Evolutionary conservation across 768 basidiomycete species (phyloP), one percentile per base, ranked within the genome.

Genomic region (Collybiopsis luxurians): DNA sequence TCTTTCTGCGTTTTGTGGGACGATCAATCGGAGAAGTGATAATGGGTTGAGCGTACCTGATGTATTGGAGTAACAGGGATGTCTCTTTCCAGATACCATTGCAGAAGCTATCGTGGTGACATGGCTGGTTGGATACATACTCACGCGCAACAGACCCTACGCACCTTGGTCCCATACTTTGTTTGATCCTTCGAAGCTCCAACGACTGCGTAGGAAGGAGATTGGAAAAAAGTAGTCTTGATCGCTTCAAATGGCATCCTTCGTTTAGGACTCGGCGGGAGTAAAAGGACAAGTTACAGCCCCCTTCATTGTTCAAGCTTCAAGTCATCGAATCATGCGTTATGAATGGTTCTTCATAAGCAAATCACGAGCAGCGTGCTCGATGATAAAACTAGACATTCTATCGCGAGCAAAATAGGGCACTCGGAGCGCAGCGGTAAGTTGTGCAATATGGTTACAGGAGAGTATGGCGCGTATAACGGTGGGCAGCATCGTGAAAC

Each of bases 121-220:
- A n/a, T n/a, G n/a, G n/a, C n/a, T n/a, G n/a, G n/a, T n/a, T n/a
- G n/a, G n/a, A n/a, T n/a, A n/a, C n/a, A n/a, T n/a, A n/a, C n/a
- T n/a, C n/a, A n/a, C n/a, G n/a, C n/a, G n/a, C n/a, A n/a, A n/a
- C 31, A 34, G 31, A 13, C 39, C 40, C 26, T 28, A 51, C 44
- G 31, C 15, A 44, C 50, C 78, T 84, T 89, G 54, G 89, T 90
- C 28, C 92, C 92, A 66, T 76, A 90, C 73, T 93, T 94, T 56
- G 74, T 75, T 63, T 81, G 78, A 70, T 93, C 87, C 60, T 85
- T 92, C 43, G 89, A 92, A 4, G 90, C 90, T 23, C 92, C 92
- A 13, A 91, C 83, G 26, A 94, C 91, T 34, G 90, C 92, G 55
- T 79, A 95, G 59, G 74, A 66, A 5, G 86, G 75, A 12, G 83